Evolutionary conservation across 1,284 basidiomycete genomes (phyloP).

Genomic region (Cutaneotrichosporon sp.): DNA sequence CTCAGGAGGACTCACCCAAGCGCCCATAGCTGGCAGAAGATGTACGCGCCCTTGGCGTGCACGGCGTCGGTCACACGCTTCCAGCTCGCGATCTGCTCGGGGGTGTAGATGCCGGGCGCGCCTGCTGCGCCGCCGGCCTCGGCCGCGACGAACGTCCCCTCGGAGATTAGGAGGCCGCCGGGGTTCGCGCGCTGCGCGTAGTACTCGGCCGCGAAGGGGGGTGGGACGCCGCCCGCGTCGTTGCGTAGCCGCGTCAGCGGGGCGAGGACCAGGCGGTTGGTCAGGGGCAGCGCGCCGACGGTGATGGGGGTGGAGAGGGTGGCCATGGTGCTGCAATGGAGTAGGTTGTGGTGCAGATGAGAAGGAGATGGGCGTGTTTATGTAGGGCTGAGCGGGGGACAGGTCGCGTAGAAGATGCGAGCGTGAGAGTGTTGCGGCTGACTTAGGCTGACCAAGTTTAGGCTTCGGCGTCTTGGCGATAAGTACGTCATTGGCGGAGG

Average conservation of each 20-base stretch:
- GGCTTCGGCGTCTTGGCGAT: no score
- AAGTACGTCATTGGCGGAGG: no score
- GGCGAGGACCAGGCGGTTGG: slow-evolving; percentile 50
- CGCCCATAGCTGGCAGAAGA: slow-evolving; percentile 61
- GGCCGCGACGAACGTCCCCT: slow-evolving; percentile 38
- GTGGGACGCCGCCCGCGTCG: slow-evolving; percentile 29
- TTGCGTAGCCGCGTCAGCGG: slow-evolving; percentile 47
- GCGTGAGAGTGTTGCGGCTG: no score
- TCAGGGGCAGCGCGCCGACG: slow-evolving; percentile 35
- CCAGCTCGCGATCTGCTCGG: slow-evolving; percentile 42
- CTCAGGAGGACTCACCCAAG: slow-evolving; percentile 53
- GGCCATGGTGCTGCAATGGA: not conserved
- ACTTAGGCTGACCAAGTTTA: no score
- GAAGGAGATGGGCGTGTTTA: not conserved
- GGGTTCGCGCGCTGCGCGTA: slow-evolving; percentile 48
- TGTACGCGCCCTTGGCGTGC: slow-evolving; percentile 57
- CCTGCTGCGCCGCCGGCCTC: slow-evolving; percentile 30
- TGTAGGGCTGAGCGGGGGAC: no score
- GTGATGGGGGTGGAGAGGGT: slow-evolving; percentile 34
- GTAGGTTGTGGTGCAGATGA: no score
- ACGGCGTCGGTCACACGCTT: slow-evolving; percentile 55
- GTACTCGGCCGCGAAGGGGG: slow-evolving; percentile 41
- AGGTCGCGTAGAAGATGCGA: no score
- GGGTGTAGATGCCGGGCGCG: slow-evolving; percentile 37
- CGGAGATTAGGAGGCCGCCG: slow-evolving; percentile 48